These are phyloP conservation scores for Haplosporangium gracile DNA, from an alignment of 192 early-diverging fungal genomes.

Conservation along the genomic window DNA sequence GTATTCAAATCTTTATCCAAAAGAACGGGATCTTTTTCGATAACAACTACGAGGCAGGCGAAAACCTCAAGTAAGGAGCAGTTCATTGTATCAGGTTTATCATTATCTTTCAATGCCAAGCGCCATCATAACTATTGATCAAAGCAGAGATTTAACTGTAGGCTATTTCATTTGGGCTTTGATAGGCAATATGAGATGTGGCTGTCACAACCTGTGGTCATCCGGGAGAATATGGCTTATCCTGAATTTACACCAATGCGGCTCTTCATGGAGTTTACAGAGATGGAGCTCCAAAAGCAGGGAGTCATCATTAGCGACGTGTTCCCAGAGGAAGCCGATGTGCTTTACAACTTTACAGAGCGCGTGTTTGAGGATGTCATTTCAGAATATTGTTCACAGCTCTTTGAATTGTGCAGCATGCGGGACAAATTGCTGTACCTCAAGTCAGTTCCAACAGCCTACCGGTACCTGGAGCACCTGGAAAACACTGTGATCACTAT, in stretches of 20 bases:
- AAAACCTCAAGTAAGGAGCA: constrained; percentile 64
- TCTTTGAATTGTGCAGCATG: constrained; percentile 72
- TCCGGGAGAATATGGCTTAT: constrained; percentile 43
- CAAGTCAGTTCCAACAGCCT: constrained; percentile 72
- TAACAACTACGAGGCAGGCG: constrained; percentile 68
- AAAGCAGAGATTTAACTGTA: background rate
- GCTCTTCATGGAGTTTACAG: constrained; percentile 76
- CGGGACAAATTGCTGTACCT: constrained; percentile 75
- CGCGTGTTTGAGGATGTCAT: constrained; percentile 89
- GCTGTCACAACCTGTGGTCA: constrained; percentile 37
- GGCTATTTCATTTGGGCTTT: constrained; percentile 1
- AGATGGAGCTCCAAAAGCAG: constrained; percentile 77
- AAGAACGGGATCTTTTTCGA: constrained; percentile 92
- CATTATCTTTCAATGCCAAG: background rate
- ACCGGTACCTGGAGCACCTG: constrained; percentile 73
- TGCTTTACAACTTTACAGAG: constrained; percentile 78
- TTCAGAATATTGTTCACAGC: constrained; percentile 77
- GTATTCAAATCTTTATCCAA: constrained; percentile 84
- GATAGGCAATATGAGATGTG: constrained; percentile 53
- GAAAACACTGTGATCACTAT: constrained; percentile 58
- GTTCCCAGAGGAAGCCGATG: constrained; percentile 77
- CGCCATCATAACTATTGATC: background rate
- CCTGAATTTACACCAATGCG: constrained; percentile 59
- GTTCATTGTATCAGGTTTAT: background rate
- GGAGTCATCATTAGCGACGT: constrained; percentile 73